phyloP scores from a whole-genome alignment of 768 basidiomycete species.

The Mycena alexandri region DNA sequence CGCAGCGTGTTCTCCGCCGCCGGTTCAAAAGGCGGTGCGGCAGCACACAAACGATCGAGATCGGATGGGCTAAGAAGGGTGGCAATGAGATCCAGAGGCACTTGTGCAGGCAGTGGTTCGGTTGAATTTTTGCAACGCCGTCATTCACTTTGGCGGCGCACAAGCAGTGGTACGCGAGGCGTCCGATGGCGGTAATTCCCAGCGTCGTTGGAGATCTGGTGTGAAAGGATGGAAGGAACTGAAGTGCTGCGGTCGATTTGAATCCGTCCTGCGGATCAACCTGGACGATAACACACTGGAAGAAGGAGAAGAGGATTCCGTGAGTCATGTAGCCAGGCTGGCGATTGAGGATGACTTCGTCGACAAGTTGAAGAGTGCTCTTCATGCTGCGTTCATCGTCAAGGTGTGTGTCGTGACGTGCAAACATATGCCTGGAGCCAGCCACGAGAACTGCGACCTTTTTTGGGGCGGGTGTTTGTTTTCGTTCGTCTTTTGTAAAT shows the following conservation, averaged over 20 bases:
- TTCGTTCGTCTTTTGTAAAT: too few species aligned
- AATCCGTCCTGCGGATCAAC: constrained; percentile 22
- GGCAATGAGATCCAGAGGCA: constrained; percentile 23
- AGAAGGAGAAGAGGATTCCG: constrained; percentile 38
- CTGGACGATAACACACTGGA: constrained; percentile 39
- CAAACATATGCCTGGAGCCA: constrained; percentile 25
- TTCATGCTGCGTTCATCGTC: constrained; percentile 37
- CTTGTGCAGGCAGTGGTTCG: constrained; percentile 18
- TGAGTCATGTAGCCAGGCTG: constrained; percentile 1
- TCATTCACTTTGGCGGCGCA: background rate
- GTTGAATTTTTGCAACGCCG: background rate
- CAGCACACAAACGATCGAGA: background rate
- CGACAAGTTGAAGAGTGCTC: constrained; percentile 22
- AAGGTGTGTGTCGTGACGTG: constrained; percentile 39
- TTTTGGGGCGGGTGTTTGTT: too few species aligned
- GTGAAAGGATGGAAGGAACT: constrained; percentile 39
- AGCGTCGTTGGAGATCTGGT: constrained; percentile 33
- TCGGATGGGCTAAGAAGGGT: background rate
- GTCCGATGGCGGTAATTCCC: constrained; percentile 32
- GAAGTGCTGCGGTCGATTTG: constrained; percentile 32
- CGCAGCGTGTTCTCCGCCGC: constrained; percentile 14
- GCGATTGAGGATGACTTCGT: constrained; percentile 4
- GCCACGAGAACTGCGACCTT: constrained; percentile 7
- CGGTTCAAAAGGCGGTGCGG: background rate
- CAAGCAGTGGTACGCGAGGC: constrained; percentile 23